Evolutionary conservation across 352 stramenopile genomes (phyloP).

Genomic region (Pythium dissimile): DNA sequence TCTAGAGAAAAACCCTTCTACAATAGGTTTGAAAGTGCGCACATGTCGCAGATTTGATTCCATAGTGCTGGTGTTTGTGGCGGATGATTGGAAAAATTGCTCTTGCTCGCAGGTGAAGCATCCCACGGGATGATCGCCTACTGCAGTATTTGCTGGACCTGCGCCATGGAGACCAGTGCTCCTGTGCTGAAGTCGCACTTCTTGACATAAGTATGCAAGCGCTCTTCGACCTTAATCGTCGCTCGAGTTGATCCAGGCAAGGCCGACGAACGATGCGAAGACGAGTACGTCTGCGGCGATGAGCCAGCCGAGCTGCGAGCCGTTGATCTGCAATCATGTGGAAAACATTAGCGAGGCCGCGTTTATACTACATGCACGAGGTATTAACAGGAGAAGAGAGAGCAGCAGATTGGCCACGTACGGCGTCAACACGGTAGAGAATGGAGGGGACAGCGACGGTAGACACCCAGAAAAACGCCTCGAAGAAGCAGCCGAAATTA

Average conservation of each 20-base stretch:
- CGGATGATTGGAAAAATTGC: too few species aligned
- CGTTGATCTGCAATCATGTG: conserved; percentile 39
- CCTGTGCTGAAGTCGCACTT: neutral
- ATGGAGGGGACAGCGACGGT: conserved; percentile 60
- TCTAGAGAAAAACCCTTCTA: conserved; percentile 1
- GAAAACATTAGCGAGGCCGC: neutral
- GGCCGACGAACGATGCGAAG: conserved; percentile 49
- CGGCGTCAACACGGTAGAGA: conserved; percentile 60
- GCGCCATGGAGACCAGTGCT: too few species aligned
- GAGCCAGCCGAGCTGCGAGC: conserved; percentile 58
- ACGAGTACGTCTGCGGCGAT: conserved; percentile 57
- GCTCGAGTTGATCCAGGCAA: conserved; percentile 39
- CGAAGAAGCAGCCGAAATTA: conserved; percentile 73
- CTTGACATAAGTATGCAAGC: too few species aligned
- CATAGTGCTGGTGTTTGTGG: neutral
- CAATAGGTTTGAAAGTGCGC: neutral
- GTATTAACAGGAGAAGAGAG: neutral
- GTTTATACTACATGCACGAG: neutral
- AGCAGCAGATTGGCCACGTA: conserved; percentile 23
- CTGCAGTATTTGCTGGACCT: too few species aligned
- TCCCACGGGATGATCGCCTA: too few species aligned
- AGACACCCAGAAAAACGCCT: conserved; percentile 66
- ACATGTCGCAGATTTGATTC: conserved; percentile 9
- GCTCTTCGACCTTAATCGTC: neutral
- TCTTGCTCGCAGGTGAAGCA: too few species aligned